These are phyloP conservation scores for Mallotus japonicus DNA, from an alignment of 441 rosid genomes.

Conservation along the genomic window DNA sequence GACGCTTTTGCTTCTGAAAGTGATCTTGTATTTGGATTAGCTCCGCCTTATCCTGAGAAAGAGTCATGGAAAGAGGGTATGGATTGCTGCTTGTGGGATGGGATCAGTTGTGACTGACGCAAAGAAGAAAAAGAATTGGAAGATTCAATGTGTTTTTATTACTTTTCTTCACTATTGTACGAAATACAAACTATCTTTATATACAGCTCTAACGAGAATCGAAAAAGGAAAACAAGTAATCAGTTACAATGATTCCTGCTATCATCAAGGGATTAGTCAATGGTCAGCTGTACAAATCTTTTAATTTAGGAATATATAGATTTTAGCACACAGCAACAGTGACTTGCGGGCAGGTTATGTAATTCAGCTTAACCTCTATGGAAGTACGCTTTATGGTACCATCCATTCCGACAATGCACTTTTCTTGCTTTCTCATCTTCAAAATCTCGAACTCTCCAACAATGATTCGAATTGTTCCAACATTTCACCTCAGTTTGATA, in stretches of 20 bases:
- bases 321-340: too few species aligned
- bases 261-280: too few species aligned
- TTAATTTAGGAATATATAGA: too few species aligned
- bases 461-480: conserved; percentile 1
- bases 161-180: too few species aligned
- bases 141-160: too few species aligned
- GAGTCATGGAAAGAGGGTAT: background rate
- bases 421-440: conserved; percentile 15
- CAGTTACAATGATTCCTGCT: too few species aligned
- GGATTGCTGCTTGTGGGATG: conserved; percentile 9
- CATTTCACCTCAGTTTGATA: background rate
- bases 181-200: too few species aligned
- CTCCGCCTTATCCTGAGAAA: too few species aligned
- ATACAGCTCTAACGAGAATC: too few species aligned
- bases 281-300: too few species aligned
- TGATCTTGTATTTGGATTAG: background rate
- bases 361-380: background rate
- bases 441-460: background rate
- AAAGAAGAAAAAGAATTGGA: too few species aligned
- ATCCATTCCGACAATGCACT: conserved; percentile 5
- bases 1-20: background rate
- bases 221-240: too few species aligned
- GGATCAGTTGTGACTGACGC: background rate
- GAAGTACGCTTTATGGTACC: conserved; percentile 7
- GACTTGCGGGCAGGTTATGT: background rate